Conservation (phyloP, 2,329 filamentous ascomycete species). For the Cordyceps cateniannulata region DNA sequence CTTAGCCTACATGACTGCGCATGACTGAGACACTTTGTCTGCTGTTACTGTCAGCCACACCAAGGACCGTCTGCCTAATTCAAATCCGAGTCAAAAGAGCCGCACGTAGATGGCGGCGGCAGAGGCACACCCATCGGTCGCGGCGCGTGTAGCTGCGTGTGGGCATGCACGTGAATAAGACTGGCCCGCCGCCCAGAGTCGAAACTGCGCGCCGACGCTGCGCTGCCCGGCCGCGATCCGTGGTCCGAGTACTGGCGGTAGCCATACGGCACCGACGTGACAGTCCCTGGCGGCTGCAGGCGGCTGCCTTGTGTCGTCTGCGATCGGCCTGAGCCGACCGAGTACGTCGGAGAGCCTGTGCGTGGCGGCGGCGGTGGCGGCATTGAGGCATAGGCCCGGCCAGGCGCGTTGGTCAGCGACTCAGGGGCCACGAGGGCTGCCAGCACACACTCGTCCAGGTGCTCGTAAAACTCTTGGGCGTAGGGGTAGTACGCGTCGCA, state of each 20-base stretch:
- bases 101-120: slow-evolving; percentile 4
- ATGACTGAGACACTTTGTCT: no score
- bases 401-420: not conserved
- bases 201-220: slow-evolving; percentile 2
- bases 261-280: not conserved
- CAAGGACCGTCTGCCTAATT: not conserved
- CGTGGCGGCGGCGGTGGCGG: slow-evolving; percentile 3
- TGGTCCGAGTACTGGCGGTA: slow-evolving; percentile 5
- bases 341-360: not conserved
- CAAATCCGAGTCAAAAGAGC: slow-evolving; percentile 10
- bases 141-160: slow-evolving; percentile 10
- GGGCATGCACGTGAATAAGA: slow-evolving; percentile 8
- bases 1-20: no score
- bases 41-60: no score
- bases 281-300: not conserved
- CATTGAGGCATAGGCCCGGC: not conserved
- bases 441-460: slow-evolving; percentile 66
- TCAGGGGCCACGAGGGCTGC: slow-evolving; percentile 47
- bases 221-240: slow-evolving; percentile 2
- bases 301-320: not conserved
- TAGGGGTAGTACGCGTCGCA: slow-evolving; percentile 73
- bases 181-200: slow-evolving; percentile 5
- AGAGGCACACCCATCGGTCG: slow-evolving; percentile 8
- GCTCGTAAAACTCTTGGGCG: slow-evolving; percentile 95
- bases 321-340: slow-evolving; percentile 1